phyloP scores from a whole-genome alignment of 306 rosid species.

The Cercis canadensis region DNA sequence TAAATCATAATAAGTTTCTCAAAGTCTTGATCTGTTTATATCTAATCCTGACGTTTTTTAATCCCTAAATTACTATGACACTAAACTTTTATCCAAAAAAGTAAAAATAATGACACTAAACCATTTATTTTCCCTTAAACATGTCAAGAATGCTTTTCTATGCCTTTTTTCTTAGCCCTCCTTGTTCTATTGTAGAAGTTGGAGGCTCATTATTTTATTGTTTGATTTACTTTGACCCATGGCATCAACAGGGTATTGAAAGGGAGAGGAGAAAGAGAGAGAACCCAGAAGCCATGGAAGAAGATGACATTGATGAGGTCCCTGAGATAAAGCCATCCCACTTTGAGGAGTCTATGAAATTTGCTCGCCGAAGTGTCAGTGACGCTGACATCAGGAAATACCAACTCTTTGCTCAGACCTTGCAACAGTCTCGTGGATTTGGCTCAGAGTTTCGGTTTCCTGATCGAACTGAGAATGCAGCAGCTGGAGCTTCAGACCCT shows the following conservation, averaged over 20 bases:
- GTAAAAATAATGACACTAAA: no score
- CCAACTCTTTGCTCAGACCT: slow-evolving; percentile 72
- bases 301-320: slow-evolving; percentile 51
- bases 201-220: slow-evolving; percentile 19
- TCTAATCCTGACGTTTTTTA: background rate
- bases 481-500: slow-evolving; percentile 55
- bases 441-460: slow-evolving; percentile 66
- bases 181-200: background rate
- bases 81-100: no score
- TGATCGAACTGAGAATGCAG: slow-evolving; percentile 33
- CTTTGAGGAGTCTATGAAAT: slow-evolving; percentile 78
- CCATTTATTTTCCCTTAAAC: no score
- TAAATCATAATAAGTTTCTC: background rate
- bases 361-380: slow-evolving; percentile 73
- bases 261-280: slow-evolving; percentile 54
- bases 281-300: slow-evolving; percentile 73
- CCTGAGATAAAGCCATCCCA: slow-evolving; percentile 65
- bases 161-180: background rate
- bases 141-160: no score
- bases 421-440: slow-evolving; percentile 71
- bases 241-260: slow-evolving; percentile 54
- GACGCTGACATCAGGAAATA: slow-evolving; percentile 74
- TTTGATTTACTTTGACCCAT: slow-evolving; percentile 10
- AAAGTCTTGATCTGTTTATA: background rate
- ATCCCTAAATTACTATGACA: background rate